Percentiles rank a stretch among this genome's conserved stretches.
phyloP scores from a whole-genome alignment of 768 basidiomycete genomes.

The Boletus eberwhitei region DNA sequence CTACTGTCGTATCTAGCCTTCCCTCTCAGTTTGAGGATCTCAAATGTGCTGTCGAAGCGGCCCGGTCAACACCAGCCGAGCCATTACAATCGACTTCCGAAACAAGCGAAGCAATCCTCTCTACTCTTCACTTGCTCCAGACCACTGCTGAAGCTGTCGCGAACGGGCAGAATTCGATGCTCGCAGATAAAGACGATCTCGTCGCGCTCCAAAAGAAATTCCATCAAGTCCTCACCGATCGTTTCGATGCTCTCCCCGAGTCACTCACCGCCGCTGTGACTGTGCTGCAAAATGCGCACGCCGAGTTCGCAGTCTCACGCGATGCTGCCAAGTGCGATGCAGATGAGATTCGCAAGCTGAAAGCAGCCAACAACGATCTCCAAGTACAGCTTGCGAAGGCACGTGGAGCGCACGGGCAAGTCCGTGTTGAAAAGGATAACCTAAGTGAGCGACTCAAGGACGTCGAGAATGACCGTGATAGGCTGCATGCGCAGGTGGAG shows the following conservation, averaged over 20 bases:
- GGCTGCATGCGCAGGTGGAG: constrained; percentile 51
- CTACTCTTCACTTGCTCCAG: constrained; percentile 45
- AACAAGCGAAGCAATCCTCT: constrained; percentile 27
- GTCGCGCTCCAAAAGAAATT: constrained; percentile 48
- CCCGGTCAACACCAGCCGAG: constrained; percentile 21
- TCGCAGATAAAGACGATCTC: constrained; percentile 47
- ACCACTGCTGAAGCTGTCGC: constrained; percentile 46
- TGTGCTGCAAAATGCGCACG: constrained; percentile 56
- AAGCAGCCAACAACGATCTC: constrained; percentile 55
- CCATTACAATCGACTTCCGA: constrained; percentile 15
- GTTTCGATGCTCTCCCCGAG: constrained; percentile 58
- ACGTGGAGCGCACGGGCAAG: constrained; percentile 71
- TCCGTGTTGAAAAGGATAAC: constrained; percentile 79
- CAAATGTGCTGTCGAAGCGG: constrained; percentile 40
- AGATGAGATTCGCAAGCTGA: constrained; percentile 63
- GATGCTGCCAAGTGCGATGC: constrained; percentile 59
- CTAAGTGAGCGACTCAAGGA: constrained; percentile 57
- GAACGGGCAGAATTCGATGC: constrained; percentile 47
- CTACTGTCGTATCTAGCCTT: constrained; percentile 43
- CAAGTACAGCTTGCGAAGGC: constrained; percentile 75
- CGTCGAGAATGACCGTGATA: constrained; percentile 65
- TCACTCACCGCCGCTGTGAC: constrained; percentile 50
- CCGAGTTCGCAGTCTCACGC: constrained; percentile 57
- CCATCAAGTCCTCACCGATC: constrained; percentile 51
- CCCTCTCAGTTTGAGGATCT: constrained; percentile 46